Base-by-base conservation (phyloP, 2,329 filamentous ascomycete species). In the Akanthomyces uredinophilus region DNA sequence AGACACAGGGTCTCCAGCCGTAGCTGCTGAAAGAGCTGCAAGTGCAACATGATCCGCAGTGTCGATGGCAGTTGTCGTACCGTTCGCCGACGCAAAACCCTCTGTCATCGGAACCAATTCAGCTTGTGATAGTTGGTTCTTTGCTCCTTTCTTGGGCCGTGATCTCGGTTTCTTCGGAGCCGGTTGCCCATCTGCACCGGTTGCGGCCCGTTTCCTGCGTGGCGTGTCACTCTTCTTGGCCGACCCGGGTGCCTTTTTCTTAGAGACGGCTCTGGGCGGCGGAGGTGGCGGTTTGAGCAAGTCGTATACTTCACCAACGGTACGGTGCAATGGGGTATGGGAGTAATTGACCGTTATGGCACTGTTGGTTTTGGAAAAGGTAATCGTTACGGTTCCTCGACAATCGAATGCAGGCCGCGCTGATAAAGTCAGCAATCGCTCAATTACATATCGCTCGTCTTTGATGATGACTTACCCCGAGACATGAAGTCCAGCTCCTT, bases 381-480 rank as follows among this genome's bases (percentile, higher is more conserved):
- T 69, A 49, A 87, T 75, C 2, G 71, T 75, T 20, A 86, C 69
- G 0, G 75, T 74, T 20, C 84, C 84, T 43, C 81, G 77, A 63
- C 84, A 87, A 66, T 87, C 83, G 65, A 85, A 87, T 0, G 83
- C 83, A 57, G 84, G 84, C 16, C 84, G 81, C 32, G 73, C 81
- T 83, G 64, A 18, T 32, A n/a, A 35, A n/a, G 54, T 64, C 20
- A 64, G 65, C 18, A 22, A 20, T 18, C 4, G 39, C 27, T 20
- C 44, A 24, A 24, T 18, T n/a, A 3, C 67, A 22, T 67, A 60
- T 35, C 13, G 14, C 6, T 35, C 13, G 2, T 27, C 55, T 53
- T 64, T 20, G 32, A 20, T 35, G 61, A 5, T 27, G 35, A 24
- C 52, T 52, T 47, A 64, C 62, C 58, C 20, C 57, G 41, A 8